phyloP scores from a whole-genome alignment of 208 protist genomes.

The Angomonas ambiguus region DNA sequence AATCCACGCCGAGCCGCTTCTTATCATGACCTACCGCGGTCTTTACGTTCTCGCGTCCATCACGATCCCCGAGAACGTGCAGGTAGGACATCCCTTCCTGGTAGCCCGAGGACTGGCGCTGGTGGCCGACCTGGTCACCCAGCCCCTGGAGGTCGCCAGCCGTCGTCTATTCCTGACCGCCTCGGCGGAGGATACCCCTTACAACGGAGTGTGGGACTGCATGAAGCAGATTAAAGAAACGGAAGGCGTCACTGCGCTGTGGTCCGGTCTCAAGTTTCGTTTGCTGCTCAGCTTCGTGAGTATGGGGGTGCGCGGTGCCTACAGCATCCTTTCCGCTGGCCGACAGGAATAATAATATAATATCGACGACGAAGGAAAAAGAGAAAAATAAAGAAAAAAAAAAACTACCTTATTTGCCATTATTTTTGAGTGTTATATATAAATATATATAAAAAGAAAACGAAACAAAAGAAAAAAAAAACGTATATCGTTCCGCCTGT shows the following conservation, averaged over 20 bases:
- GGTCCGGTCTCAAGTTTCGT: constrained; percentile 50
- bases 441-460: background rate
- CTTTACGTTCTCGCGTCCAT: constrained; percentile 42
- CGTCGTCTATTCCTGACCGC: constrained; percentile 72
- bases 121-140: constrained; percentile 50
- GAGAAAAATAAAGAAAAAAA: background rate
- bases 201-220: constrained; percentile 39
- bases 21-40: constrained; percentile 60
- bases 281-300: constrained; percentile 29
- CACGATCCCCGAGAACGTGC: constrained; percentile 25
- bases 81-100: constrained; percentile 42
- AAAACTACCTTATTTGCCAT: background rate
- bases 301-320: constrained; percentile 21
- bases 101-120: constrained; percentile 51
- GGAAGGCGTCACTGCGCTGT: constrained; percentile 73
- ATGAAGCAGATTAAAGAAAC: constrained; percentile 32
- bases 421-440: background rate
- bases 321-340: background rate
- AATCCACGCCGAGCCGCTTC: constrained; percentile 49
- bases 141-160: constrained; percentile 78
- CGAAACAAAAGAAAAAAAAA: background rate
- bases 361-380: background rate
- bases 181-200: constrained; percentile 32
- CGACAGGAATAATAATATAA: background rate
- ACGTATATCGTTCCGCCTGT: background rate